Evolutionary conservation across 2,329 filamentous ascomycete genomes (phyloP), one percentile per base, ranked within the genome.

Genomic region (Venturiaceae sp.): DNA sequence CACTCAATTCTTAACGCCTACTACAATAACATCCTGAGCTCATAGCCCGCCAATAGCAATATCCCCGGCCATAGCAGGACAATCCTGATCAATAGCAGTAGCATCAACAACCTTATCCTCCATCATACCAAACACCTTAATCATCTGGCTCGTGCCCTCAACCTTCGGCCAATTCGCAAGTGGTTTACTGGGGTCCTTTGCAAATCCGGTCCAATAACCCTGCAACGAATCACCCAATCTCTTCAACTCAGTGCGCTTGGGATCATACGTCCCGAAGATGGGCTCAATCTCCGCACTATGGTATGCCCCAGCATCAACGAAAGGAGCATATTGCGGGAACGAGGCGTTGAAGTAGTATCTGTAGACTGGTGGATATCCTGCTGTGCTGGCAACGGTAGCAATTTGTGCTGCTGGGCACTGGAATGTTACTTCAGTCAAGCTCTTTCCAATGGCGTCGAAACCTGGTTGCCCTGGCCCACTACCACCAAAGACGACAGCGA

Each of bases 281-380:
- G 26, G 46, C 13, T 30, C 54, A 11, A 73, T 67, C 41, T 74
- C 72, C 4, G 64, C 63, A 16, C 59, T 60, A 53, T 74, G 72
- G 46, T 68, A 74, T 2, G 66, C 70, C 2, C 69, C 68, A 7
- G 57, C 61, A 8, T 62, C 63, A 5, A 60, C 57, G 55, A 64
- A 62, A 19, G 60, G 41, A 47, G 64, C 53, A 4, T 59, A 62
- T 33, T 68, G 66, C 2, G 66, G 62, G 53, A 70, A 70, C 9
- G 63, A 65, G 2, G 65, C 66, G 55, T 69, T 69, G 57, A 63
- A 70, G 41, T 62, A 65, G 61, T 68, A 71, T 9, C 68, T 59
- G 64, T 65, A 71, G 5, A 64, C 61, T 2, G 44, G 44, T 1
- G 63, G 63, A 47, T 65, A 62, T 3, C 61, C 64, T 3, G 58